phyloP scores from a whole-genome alignment of 192 early-diverging fungal species.

The Coemansia asiatica region DNA sequence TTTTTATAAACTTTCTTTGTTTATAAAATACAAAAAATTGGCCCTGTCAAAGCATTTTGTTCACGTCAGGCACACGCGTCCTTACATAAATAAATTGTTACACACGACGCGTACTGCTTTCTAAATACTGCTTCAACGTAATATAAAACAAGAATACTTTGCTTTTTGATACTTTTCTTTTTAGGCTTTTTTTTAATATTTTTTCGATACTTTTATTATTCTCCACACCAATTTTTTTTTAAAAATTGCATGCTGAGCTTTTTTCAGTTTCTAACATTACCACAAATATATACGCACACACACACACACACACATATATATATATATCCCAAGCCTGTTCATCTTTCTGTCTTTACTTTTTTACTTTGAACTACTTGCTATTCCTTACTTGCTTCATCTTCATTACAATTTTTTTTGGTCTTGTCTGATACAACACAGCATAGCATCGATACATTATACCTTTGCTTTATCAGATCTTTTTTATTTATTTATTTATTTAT shows the following conservation, averaged over 20 bases:
- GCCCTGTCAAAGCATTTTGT: background rate
- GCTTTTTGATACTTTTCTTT: constrained; percentile 4
- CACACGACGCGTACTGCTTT: constrained; percentile 8
- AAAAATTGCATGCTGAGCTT: too few species aligned
- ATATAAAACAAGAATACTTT: background rate
- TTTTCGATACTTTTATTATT: background rate
- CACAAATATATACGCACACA: too few species aligned
- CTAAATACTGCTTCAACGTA: constrained; percentile 4
- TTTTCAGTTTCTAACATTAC: too few species aligned
- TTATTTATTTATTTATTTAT: background rate
- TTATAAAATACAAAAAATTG: background rate
- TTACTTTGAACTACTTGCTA: background rate
- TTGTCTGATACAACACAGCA: background rate
- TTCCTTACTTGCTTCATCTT: background rate
- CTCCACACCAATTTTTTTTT: background rate
- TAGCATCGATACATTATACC: background rate
- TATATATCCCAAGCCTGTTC: background rate
- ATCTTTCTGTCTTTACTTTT: background rate
- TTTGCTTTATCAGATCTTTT: constrained; percentile 1
- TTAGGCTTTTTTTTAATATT: background rate
- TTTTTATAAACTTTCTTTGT: background rate
- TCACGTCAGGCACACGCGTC: background rate
- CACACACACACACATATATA: too few species aligned
- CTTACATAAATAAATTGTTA: background rate
- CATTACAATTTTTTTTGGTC: background rate